These are phyloP conservation scores for Vigna hirtella DNA, from an alignment of 306 rosid species.

Conservation along the genomic window DNA sequence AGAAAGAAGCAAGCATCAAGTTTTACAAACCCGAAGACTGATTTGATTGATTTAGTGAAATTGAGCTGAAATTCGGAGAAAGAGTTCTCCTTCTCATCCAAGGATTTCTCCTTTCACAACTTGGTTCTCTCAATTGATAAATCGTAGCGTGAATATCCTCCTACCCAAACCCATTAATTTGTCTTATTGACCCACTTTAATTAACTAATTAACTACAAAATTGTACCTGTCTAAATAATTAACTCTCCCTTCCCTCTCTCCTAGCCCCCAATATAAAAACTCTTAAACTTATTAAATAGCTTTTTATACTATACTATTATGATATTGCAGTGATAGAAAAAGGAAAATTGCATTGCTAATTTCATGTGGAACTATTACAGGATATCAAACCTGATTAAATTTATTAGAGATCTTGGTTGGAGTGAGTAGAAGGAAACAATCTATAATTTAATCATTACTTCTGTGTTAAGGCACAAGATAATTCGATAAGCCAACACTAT, in stretches of 20 bases:
- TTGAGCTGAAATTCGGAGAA: neutral
- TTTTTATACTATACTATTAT: neutral
- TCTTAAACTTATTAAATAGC: neutral
- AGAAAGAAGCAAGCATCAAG: neutral
- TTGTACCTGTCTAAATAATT: neutral
- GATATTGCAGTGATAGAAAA: neutral
- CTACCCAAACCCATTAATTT: no score
- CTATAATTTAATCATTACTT: no score
- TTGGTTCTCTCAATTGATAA: neutral
- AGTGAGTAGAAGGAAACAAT: neutral
- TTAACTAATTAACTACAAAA: neutral
- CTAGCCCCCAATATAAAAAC: neutral
- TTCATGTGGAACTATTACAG: constrained; percentile 19
- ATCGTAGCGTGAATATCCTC: no score
- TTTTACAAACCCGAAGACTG: neutral
- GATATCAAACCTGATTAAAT: neutral
- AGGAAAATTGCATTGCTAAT: neutral
- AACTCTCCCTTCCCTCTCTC: neutral
- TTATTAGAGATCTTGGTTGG: neutral
- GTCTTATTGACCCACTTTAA: no score
- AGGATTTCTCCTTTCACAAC: neutral
- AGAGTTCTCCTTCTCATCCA: neutral
- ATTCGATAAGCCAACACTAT: neutral
- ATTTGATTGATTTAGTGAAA: neutral
- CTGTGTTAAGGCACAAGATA: neutral